Evolutionary conservation across 2,329 filamentous ascomycete genomes (phyloP).

Genomic region (Aaosphaeria arxii): DNA sequence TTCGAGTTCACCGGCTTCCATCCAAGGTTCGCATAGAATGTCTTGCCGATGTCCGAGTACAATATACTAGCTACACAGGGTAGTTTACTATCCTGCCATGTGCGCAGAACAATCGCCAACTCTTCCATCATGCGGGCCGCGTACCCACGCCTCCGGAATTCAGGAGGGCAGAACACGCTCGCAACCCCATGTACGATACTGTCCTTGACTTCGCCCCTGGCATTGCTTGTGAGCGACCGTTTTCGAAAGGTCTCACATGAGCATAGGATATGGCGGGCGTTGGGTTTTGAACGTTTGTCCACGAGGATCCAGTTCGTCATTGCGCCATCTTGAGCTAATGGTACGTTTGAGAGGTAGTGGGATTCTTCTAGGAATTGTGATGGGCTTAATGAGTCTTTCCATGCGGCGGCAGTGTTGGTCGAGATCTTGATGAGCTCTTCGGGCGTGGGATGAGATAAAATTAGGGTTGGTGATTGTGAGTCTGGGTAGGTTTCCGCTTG

Average conservation of each 20-base stretch:
- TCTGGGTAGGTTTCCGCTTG: not conserved
- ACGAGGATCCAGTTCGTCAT: constrained; percentile 58
- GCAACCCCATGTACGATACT: constrained; percentile 68
- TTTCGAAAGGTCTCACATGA: constrained; percentile 54
- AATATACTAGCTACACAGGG: constrained; percentile 66
- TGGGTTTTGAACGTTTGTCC: constrained; percentile 34
- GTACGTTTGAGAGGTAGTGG: constrained; percentile 54
- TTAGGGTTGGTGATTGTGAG: constrained; percentile 20
- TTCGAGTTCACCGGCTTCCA: constrained; percentile 70
- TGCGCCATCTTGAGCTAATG: constrained; percentile 54
- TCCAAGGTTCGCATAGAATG: constrained; percentile 70
- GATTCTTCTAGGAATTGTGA: constrained; percentile 61
- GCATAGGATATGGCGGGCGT: constrained; percentile 45
- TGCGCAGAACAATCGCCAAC: constrained; percentile 52
- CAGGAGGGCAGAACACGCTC: constrained; percentile 67
- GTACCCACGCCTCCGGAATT: constrained; percentile 68
- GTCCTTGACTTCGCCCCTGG: constrained; percentile 46
- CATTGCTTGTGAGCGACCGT: constrained; percentile 37
- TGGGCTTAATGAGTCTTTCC: constrained; percentile 57
- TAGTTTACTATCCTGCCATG: constrained; percentile 45
- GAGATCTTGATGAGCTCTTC: constrained; percentile 56
- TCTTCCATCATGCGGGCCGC: constrained; percentile 72
- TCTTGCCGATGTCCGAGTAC: constrained; percentile 79
- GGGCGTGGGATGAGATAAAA: constrained; percentile 56
- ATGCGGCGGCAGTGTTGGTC: constrained; percentile 55